Base-by-base conservation (phyloP, 73 alveolate species). In the Loxodes magnus region DNA sequence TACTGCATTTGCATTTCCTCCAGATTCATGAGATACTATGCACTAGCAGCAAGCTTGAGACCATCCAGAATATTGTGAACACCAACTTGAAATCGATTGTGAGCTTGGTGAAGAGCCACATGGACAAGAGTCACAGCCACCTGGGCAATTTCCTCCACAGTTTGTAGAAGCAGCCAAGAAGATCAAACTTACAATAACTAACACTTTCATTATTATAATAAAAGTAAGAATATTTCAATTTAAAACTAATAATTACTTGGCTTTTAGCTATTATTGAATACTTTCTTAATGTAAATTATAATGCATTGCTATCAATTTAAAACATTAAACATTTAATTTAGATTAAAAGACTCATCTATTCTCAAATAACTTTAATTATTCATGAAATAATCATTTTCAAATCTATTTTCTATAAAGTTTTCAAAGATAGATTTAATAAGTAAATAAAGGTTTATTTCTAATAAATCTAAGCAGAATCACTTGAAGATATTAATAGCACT, bases 61-160 rank as follows among this genome's bases (percentile, higher is more conserved):
- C 84, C 84, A 69, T 24, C 62, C 69, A 20, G 35, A 6, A 30
- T 12, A 61, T 35, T 49, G 4, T 4, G 59, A 3, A 43, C 84
- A 69, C 43, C 69, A 58, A n/a, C 51, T 37, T 24, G 77, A 60
- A 24, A 63, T 64, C 29, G 59, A 65, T n/a, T 9, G 46, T 6
- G n/a, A 16, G 0, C 35, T 0, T 7, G 28, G 27, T 0, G 64
- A n/a, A 5, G 71, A 5, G 0, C 82, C 82, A 35, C 84, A 69
- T n/a, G 5, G 9, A 36, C 84, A 69, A 23, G 26, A 7, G 3
- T 42, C n/a, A 50, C 84, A 69, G 21, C 21, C 42, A 15, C 57
- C 57, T 7, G 84, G 84, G 61, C 84, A 69, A 57, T 69, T 69
- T 6, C 84, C 84, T 33, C 84, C 84, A 24, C 84, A 69, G 60